Evolutionary conservation across 768 basidiomycete genomes (phyloP).

Genomic region (Galerina marginata): DNA sequence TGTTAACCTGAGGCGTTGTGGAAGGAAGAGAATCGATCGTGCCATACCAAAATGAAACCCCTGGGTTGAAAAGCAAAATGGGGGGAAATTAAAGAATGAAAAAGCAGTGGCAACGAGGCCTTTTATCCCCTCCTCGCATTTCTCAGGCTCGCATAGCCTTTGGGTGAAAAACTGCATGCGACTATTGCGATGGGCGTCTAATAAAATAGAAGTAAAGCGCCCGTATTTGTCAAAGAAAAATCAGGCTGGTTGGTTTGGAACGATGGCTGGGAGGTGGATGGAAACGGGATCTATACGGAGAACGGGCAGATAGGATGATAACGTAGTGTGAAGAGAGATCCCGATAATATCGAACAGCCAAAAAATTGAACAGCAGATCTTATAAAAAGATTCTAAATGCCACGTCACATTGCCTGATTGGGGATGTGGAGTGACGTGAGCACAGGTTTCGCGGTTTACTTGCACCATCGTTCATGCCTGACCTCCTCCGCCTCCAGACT

Average conservation of each 20-base stretch:
- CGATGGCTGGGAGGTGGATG: no score
- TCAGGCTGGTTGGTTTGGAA: no score
- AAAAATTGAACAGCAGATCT: no score
- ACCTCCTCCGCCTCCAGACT: slow-evolving; percentile 54
- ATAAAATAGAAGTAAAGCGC: neutral
- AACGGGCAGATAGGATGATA: no score
- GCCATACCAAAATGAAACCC: slow-evolving; percentile 2
- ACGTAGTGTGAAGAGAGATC: no score
- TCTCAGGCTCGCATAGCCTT: slow-evolving; percentile 11
- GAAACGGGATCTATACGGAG: no score
- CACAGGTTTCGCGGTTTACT: neutral
- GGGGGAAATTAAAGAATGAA: neutral
- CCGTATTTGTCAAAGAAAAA: neutral
- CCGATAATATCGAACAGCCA: no score
- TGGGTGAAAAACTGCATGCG: no score
- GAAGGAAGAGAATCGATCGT: neutral
- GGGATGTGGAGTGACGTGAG: neutral
- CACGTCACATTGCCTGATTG: no score
- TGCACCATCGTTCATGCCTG: slow-evolving; percentile 46
- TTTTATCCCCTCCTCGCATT: slow-evolving; percentile 10
- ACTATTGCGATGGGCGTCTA: neutral
- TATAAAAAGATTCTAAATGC: no score
- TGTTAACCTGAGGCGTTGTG: neutral
- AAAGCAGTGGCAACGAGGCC: slow-evolving; percentile 9
- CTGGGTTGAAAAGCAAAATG: neutral